These are phyloP conservation scores for Tetrapyrgos nigripes DNA, from an alignment of 1,284 basidiomycete species.

Conservation along the genomic window DNA sequence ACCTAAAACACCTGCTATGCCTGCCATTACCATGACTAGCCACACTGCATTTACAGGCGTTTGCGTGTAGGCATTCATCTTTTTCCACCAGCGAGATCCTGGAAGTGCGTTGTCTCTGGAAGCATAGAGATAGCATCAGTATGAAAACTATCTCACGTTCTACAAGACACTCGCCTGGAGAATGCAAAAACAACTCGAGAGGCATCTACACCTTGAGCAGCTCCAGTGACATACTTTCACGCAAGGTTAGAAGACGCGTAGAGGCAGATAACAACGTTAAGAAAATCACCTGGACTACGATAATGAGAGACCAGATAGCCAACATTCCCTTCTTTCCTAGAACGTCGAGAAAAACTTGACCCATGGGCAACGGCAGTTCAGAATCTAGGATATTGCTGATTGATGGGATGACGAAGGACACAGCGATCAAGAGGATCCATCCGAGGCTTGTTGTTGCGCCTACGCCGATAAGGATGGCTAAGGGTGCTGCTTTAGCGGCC, in stretches of 20 bases:
- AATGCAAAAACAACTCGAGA: slow-evolving; percentile 80
- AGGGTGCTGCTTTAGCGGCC: slow-evolving; percentile 72
- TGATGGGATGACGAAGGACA: slow-evolving; percentile 68
- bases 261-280: background rate
- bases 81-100: slow-evolving; percentile 72
- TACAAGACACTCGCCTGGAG: slow-evolving; percentile 38
- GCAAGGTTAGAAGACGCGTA: background rate
- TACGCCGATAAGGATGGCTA: slow-evolving; percentile 76
- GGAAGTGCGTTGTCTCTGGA: slow-evolving; percentile 72
- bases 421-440: slow-evolving; percentile 68
- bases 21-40: slow-evolving; percentile 68
- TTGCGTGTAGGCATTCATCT: slow-evolving; percentile 59
- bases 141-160: background rate
- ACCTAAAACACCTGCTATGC: slow-evolving; percentile 66
- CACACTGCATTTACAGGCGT: slow-evolving; percentile 79
- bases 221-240: slow-evolving; percentile 74
- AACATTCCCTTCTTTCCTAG: slow-evolving; percentile 76
- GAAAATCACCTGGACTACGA: slow-evolving; percentile 64
- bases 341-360: slow-evolving; percentile 69
- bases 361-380: slow-evolving; percentile 70
- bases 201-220: slow-evolving; percentile 77
- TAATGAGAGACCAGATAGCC: slow-evolving; percentile 72
- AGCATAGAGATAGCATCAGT: background rate
- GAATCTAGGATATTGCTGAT: slow-evolving; percentile 57
- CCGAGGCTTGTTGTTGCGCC: slow-evolving; percentile 65